A percentile compares a stretch with the other conserved stretches of the same genome.
Evolutionary conservation across 208 protist species (phyloP).

Genomic region (Leishmania guyanensis): DNA sequence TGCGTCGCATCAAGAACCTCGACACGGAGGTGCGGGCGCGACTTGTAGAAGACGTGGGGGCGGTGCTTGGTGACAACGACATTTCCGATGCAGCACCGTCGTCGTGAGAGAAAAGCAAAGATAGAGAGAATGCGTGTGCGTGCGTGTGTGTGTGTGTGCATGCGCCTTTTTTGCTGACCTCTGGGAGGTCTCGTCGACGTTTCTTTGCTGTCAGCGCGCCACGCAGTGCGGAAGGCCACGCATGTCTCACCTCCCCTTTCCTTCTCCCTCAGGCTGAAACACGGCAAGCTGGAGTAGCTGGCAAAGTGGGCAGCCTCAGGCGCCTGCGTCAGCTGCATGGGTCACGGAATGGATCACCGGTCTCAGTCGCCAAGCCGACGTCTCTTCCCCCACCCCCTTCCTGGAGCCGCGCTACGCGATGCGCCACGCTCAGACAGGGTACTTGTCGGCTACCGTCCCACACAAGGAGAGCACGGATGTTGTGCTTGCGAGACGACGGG

Average conservation of each 20-base stretch:
- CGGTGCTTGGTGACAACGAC: conserved; percentile 14
- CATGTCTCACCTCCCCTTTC: too few relatives aligned
- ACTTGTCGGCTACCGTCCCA: neutral
- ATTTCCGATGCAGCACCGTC: neutral
- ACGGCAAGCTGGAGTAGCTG: too few relatives aligned
- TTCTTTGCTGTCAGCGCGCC: too few relatives aligned
- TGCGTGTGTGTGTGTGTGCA: neutral
- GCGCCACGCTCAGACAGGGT: neutral
- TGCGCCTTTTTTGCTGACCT: too few relatives aligned
- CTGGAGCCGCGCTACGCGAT: neutral
- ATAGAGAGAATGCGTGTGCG: neutral
- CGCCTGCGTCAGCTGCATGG: neutral
- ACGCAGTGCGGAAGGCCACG: too few relatives aligned
- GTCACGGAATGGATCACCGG: neutral
- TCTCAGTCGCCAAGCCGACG: too few relatives aligned
- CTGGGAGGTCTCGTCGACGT: too few relatives aligned
- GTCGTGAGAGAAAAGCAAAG: neutral
- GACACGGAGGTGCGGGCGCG: conserved; percentile 25
- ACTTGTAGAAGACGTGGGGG: conserved; percentile 43
- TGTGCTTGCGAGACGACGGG: neutral
- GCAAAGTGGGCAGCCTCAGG: too few relatives aligned
- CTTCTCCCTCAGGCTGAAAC: too few relatives aligned
- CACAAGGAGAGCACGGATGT: neutral
- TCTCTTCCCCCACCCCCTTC: too few relatives aligned
- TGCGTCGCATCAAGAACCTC: conserved; percentile 48